Conservation (phyloP, 2,329 filamentous ascomycete species). For the Neonectria punicea region DNA sequence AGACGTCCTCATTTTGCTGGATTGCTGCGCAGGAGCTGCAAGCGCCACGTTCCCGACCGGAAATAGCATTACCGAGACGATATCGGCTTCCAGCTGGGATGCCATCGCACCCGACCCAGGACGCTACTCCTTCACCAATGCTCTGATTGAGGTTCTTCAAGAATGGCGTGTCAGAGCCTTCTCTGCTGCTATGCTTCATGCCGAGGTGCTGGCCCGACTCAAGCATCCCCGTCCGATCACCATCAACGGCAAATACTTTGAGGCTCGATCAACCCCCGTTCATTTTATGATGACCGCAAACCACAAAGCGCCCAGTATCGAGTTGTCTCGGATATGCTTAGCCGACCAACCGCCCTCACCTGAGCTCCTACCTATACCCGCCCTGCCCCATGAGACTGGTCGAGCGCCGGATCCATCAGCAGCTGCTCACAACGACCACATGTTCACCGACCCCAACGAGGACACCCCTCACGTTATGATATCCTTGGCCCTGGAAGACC, state of each 20-base stretch:
- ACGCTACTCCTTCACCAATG: slow-evolving; percentile 68
- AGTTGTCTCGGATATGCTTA: slow-evolving; percentile 55
- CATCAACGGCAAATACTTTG: slow-evolving; percentile 67
- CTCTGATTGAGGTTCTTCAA: slow-evolving; percentile 67
- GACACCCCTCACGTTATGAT: slow-evolving; percentile 70
- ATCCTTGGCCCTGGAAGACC: slow-evolving; percentile 66
- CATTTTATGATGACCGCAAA: slow-evolving; percentile 73
- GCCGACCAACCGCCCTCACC: slow-evolving; percentile 40
- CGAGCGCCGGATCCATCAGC: slow-evolving; percentile 40
- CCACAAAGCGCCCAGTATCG: slow-evolving; percentile 67
- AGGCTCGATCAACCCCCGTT: slow-evolving; percentile 67
- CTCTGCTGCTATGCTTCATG: slow-evolving; percentile 70
- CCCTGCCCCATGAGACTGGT: slow-evolving; percentile 37
- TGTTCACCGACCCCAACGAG: slow-evolving; percentile 60
- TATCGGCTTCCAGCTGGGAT: slow-evolving; percentile 71
- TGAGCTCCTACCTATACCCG: slow-evolving; percentile 32
- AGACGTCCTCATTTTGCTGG: slow-evolving; percentile 67
- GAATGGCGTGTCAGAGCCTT: slow-evolving; percentile 66
- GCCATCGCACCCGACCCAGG: slow-evolving; percentile 69
- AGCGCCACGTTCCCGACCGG: slow-evolving; percentile 69
- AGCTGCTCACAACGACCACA: slow-evolving; percentile 38
- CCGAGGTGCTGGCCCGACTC: slow-evolving; percentile 67
- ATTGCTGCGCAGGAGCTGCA: slow-evolving; percentile 69
- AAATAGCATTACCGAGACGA: slow-evolving; percentile 69
- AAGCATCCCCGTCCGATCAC: slow-evolving; percentile 68